Percentiles rank a stretch among this genome's conserved stretches.
Evolutionary conservation across 2,329 filamentous ascomycete species (phyloP).

Genomic region (Talaromyces piceae): DNA sequence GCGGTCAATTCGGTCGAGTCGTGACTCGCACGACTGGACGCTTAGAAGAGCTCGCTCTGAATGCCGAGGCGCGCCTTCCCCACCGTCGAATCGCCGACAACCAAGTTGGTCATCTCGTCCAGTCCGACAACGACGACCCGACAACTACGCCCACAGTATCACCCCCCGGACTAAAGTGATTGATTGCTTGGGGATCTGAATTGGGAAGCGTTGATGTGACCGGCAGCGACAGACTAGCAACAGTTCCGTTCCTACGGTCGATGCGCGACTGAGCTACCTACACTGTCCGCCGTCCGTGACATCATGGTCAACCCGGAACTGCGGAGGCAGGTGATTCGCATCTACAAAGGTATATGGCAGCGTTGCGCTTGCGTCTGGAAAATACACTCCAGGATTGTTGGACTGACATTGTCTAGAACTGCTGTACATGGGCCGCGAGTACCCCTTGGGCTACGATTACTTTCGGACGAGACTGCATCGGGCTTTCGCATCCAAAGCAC

Average conservation of each 20-base stretch:
- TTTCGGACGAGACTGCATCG: slow-evolving; percentile 75
- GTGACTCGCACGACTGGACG: no score
- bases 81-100: background rate
- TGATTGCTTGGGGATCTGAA: no score
- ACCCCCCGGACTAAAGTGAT: no score
- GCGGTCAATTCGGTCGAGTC: no score
- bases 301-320: slow-evolving; percentile 49
- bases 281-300: no score
- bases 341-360: slow-evolving; percentile 73
- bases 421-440: slow-evolving; percentile 74
- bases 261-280: background rate
- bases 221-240: background rate
- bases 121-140: background rate
- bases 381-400: background rate
- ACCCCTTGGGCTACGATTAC: slow-evolving; percentile 76
- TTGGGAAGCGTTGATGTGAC: no score
- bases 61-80: background rate
- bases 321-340: slow-evolving; percentile 68
- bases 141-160: background rate
- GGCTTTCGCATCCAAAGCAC: slow-evolving; percentile 71
- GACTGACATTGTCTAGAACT: slow-evolving; percentile 54
- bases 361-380: background rate
- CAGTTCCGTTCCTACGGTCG: background rate
- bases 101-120: background rate
- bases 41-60: background rate